These are phyloP conservation scores for Eimeria praecox DNA, from an alignment of 169 alveolate species.

Conservation along the genomic window DNA sequence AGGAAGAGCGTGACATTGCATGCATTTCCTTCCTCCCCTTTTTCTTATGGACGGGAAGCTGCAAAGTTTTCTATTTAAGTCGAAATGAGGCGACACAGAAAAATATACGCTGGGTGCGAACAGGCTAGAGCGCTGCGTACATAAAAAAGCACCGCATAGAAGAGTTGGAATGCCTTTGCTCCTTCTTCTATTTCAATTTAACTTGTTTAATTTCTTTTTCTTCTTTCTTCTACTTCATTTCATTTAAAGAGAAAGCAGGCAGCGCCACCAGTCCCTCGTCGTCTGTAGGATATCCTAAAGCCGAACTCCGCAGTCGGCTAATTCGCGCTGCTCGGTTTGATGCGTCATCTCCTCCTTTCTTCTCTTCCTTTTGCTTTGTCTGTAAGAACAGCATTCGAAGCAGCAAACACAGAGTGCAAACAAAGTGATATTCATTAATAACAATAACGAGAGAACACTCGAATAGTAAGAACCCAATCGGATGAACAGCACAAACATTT, in stretches of 20 bases:
- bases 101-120: too few species aligned
- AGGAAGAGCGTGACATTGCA: too few species aligned
- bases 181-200: background rate
- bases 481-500: too few species aligned
- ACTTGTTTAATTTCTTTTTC: background rate
- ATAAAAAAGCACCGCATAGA: background rate
- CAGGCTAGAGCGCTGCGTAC: too few species aligned
- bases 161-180: background rate
- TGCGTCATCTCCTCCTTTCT: background rate
- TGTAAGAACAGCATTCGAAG: background rate
- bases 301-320: conserved; percentile 18
- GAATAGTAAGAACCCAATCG: background rate
- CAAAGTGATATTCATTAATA: too few species aligned
- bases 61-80: too few species aligned
- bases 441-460: background rate
- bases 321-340: conserved; percentile 15
- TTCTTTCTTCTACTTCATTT: background rate
- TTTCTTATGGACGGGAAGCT: too few species aligned
- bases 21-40: too few species aligned
- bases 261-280: conserved; percentile 76
- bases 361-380: background rate
- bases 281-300: conserved; percentile 68
- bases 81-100: too few species aligned
- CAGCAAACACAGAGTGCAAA: background rate
- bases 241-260: conserved; percentile 55